Base-by-base conservation (phyloP, 495 filamentous ascomycete genomes). In the Aspergillus funiculosus region DNA sequence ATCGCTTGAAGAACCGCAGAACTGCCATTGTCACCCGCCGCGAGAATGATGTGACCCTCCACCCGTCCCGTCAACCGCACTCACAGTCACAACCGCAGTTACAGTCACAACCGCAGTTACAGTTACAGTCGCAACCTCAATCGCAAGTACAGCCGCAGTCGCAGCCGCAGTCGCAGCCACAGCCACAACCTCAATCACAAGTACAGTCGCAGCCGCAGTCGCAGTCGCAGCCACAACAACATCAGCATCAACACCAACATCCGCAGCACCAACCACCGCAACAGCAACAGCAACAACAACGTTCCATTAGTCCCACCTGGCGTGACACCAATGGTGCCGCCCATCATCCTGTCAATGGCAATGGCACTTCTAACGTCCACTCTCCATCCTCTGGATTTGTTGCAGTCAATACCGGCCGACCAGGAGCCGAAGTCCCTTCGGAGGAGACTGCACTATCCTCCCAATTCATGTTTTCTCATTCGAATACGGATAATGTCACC, bases 1-100 rank as follows among this genome's bases (percentile, higher is more conserved):
- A 90, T 52, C 80, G 83, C 24, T 64, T 94, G 36, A 84, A 84
- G 61, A 83, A 82, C 40, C 81, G 87, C 32, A 80, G 80, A 46
- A 80, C 77, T 15, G 84, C 80, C 14, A 87, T 94, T 40, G 61
- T 82, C 28, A 77, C 73, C 40, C 68, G 83, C 18, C 67, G 75
- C 17, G 71, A 78, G 48, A 73, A 73, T 22, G 75, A 78, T 48
- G 61, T 60, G 10, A 53, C 59, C 20, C 52, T 71, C 10, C 58
- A 67, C 27, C 51, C 58, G 10, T 28, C 39, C 8, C 34, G 27
- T 18, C 36, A 35, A n/a, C 8, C 45, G 19, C 45, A 31, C 11
- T 14, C 37, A 7, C 37, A 25, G 11, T 21, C 27, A 8, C 46
- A 48, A 13, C 15, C 32, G 22, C 43, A 46, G 6, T 13, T 20